A percentile compares a stretch with the other conserved stretches of the same genome.
phyloP scores from a whole-genome alignment of 306 rosid genomes.

The Vicia faba region DNA sequence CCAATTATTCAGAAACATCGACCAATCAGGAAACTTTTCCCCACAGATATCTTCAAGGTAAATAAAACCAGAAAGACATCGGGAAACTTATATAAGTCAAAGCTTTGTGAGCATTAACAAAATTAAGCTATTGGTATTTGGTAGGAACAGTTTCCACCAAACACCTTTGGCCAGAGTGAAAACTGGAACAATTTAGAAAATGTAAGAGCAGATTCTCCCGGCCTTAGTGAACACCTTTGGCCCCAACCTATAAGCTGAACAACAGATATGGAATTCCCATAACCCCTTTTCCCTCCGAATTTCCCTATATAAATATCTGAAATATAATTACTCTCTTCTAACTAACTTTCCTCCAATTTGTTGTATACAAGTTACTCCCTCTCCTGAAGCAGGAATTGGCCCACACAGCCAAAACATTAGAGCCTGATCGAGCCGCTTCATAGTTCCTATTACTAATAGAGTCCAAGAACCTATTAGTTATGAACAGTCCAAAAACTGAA shows the following conservation, averaged over 20 bases:
- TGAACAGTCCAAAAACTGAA: slow-evolving; percentile 24
- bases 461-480: slow-evolving; percentile 7
- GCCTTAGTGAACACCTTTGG: neutral
- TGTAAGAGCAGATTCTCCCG: neutral
- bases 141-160: neutral
- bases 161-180: neutral
- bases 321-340: neutral
- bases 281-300: neutral
- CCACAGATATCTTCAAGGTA: slow-evolving; percentile 23
- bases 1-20: slow-evolving; percentile 20
- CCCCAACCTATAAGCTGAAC: neutral
- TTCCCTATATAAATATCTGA: neutral
- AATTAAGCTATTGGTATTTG: slow-evolving; percentile 10
- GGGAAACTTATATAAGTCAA: slow-evolving; percentile 22
- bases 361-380: slow-evolving; percentile 3
- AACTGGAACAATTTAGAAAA: slow-evolving; percentile 1
- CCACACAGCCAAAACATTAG: neutral
- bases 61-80: neutral
- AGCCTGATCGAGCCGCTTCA: neutral
- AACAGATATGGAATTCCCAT: slow-evolving; percentile 21
- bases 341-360: slow-evolving; percentile 9
- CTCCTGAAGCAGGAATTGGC: neutral
- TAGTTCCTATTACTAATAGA: neutral
- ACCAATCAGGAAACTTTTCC: slow-evolving; percentile 17
- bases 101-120: slow-evolving; percentile 19